Percentiles rank a stretch among this genome's conserved stretches.
Evolutionary conservation across 768 basidiomycete genomes (phyloP).

Genomic region (Auriscalpium vulgare): DNA sequence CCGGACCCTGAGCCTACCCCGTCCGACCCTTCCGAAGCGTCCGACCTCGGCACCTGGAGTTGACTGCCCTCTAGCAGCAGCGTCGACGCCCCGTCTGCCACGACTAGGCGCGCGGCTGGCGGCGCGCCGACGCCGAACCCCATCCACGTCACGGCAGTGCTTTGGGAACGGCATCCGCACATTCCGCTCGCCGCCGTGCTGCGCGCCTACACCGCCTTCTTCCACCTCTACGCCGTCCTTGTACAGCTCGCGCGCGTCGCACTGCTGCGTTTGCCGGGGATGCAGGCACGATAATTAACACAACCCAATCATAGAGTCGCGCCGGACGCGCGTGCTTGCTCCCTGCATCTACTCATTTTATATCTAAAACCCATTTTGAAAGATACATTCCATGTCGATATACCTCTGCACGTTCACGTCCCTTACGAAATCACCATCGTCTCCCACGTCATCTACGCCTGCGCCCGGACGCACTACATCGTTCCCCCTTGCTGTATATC

Average conservation of each 20-base stretch:
- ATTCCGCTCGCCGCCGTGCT: conserved; percentile 6
- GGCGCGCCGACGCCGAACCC: not conserved
- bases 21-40: conserved; percentile 10
- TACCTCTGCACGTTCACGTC: not conserved
- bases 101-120: not conserved
- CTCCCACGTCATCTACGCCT: not conserved
- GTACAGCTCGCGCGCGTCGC: conserved; percentile 7
- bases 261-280: conserved; percentile 1
- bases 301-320: not conserved
- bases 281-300: too few relatives aligned
- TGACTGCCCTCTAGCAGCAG: not conserved
- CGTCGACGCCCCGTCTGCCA: not conserved
- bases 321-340: not conserved
- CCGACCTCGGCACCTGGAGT: conserved; percentile 6
- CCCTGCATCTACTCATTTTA: not conserved
- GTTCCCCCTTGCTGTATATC: not conserved
- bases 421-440: not conserved
- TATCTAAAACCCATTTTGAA: too few relatives aligned
- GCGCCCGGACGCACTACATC: not conserved
- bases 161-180: too few relatives aligned
- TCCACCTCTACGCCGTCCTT: conserved; percentile 11
- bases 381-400: too few relatives aligned
- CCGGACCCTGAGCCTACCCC: not conserved
- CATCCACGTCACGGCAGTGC: too few relatives aligned
- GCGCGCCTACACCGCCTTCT: conserved; percentile 4